Conservation (phyloP, 2,329 filamentous ascomycete genomes). For the Fusarium irregulare region DNA sequence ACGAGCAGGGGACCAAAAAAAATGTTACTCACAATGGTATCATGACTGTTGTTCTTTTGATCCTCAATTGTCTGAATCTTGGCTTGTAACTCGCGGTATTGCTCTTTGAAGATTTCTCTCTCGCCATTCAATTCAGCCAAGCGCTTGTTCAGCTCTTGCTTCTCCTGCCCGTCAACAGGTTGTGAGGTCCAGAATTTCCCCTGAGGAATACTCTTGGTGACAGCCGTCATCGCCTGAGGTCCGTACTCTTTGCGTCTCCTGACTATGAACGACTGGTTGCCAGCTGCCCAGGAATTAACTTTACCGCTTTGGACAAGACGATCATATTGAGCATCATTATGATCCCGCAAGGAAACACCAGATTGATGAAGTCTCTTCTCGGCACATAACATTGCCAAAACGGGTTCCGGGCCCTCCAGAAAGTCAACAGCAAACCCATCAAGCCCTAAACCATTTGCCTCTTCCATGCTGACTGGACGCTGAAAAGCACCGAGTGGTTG, state of each 20-base stretch:
- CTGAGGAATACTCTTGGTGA: conserved; percentile 67
- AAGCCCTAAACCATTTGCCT: conserved; percentile 72
- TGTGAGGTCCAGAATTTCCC: conserved; percentile 82
- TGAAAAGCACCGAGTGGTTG: conserved; percentile 65
- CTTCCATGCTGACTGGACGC: conserved; percentile 64
- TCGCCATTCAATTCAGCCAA: conserved; percentile 58
- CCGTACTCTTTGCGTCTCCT: conserved; percentile 84
- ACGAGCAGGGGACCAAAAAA: background rate
- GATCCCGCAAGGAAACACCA: conserved; percentile 71
- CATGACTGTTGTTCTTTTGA: conserved; percentile 55
- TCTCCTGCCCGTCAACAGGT: conserved; percentile 75
- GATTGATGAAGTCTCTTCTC: conserved; percentile 76
- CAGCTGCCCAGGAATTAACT: conserved; percentile 77
- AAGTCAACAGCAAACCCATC: conserved; percentile 85
- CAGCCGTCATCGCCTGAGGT: conserved; percentile 75
- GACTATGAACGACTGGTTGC: conserved; percentile 71
- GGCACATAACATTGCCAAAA: conserved; percentile 88
- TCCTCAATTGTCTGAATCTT: conserved; percentile 57
- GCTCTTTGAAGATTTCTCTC: conserved; percentile 48
- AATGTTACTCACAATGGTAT: conserved; percentile 51
- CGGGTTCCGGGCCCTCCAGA: conserved; percentile 81
- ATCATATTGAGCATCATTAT: conserved; percentile 75
- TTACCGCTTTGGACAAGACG: conserved; percentile 66
- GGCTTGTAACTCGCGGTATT: conserved; percentile 50
- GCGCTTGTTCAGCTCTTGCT: conserved; percentile 67